A percentile compares a stretch with the other conserved stretches of the same genome.
Evolutionary conservation across 148 eudicot genomes (phyloP).

Genomic region (Agrostemma githago): DNA sequence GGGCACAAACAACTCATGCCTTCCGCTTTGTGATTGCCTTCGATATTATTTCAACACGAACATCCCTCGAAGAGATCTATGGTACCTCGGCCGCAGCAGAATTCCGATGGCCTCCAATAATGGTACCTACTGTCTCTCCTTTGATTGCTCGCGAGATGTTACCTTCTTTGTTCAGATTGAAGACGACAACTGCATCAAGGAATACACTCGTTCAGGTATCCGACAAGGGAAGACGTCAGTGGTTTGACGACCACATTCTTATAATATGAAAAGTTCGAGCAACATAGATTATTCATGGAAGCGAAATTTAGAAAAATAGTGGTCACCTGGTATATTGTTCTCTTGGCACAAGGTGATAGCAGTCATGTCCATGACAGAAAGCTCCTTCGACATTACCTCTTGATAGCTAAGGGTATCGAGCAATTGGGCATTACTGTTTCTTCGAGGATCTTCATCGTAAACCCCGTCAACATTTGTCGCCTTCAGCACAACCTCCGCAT

Average conservation of each 20-base stretch:
- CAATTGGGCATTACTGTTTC: constrained; percentile 70
- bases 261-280: neutral
- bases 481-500: constrained; percentile 93
- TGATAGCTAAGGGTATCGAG: constrained; percentile 82
- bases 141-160: constrained; percentile 81
- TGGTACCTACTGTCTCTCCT: constrained; percentile 92
- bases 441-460: constrained; percentile 68
- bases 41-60: neutral
- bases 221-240: neutral
- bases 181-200: constrained; percentile 69
- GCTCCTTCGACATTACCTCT: constrained; percentile 80
- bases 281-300: neutral
- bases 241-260: too few relatives aligned
- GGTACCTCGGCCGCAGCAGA: constrained; percentile 33
- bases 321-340: constrained; percentile 81
- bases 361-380: constrained; percentile 95
- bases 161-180: constrained; percentile 75
- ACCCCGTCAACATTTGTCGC: constrained; percentile 99
- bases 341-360: constrained; percentile 98
- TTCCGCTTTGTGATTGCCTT: neutral
- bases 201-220: neutral
- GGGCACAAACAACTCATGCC: constrained; percentile 13
- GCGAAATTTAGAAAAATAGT: constrained; percentile 11
- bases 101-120: constrained; percentile 59
- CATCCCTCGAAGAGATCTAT: constrained; percentile 4